Percentiles rank a stretch among this genome's conserved stretches.
Conservation (phyloP, 805 yeast genomes). For the Metschnikowia rubicola region DNA sequence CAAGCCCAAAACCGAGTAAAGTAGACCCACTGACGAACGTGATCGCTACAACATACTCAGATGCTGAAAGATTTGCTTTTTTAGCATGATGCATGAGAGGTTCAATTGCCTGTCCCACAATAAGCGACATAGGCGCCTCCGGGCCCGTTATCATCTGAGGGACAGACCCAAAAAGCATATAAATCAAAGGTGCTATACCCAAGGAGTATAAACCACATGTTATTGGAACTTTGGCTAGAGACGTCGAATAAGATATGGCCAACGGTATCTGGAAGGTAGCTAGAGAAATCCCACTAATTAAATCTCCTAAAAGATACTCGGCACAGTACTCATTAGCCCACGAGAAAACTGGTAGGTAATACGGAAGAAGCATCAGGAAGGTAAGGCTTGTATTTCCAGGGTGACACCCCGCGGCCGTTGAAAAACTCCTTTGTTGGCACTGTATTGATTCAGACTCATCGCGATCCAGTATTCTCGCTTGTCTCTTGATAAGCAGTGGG, state of each 20-base stretch:
- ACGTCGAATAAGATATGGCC: slow-evolving; percentile 45
- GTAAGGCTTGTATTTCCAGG: slow-evolving; percentile 10
- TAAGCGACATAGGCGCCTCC: slow-evolving; percentile 43
- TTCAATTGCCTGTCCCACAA: slow-evolving; percentile 46
- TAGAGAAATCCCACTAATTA: slow-evolving; percentile 79
- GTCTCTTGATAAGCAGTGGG: no score
- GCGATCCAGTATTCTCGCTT: no score
- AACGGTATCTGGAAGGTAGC: slow-evolving; percentile 92
- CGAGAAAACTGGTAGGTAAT: slow-evolving; percentile 63
- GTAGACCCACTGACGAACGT: slow-evolving; percentile 74
- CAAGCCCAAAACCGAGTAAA: slow-evolving; percentile 21
- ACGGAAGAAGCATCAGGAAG: slow-evolving; percentile 38
- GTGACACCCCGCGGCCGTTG: slow-evolving; percentile 12
- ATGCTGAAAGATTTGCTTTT: slow-evolving; percentile 30
- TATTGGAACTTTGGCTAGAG: slow-evolving; percentile 43
- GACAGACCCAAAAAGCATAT: slow-evolving; percentile 41
- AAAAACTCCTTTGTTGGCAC: slow-evolving; percentile 1
- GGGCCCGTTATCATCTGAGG: slow-evolving; percentile 49
- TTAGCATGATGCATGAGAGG: slow-evolving; percentile 37
- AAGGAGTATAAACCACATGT: slow-evolving; percentile 37
- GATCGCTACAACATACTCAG: slow-evolving; percentile 30
- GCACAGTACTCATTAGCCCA: slow-evolving; percentile 58
- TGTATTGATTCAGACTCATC: no score
- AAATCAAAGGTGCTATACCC: slow-evolving; percentile 39
- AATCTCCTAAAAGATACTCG: slow-evolving; percentile 50